Percentiles rank a stretch among this genome's conserved stretches.
phyloP scores from a whole-genome alignment of 2,329 filamentous ascomycete genomes.

The Calycina herbarum region DNA sequence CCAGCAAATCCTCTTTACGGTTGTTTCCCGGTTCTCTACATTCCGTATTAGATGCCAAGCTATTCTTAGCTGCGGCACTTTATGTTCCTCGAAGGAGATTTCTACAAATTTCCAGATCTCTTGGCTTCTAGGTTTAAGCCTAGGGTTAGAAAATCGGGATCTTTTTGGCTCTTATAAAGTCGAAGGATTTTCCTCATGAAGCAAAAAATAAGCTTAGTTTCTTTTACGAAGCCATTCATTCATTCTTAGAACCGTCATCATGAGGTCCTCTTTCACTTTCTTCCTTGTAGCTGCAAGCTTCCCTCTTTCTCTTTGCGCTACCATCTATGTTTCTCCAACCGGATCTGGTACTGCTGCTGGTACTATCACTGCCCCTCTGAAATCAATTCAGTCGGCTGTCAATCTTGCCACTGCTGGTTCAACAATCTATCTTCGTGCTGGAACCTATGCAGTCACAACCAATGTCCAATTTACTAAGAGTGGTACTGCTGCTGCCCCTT shows the following conservation, averaged over 20 bases:
- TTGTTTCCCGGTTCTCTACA: background rate
- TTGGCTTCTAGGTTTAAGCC: background rate
- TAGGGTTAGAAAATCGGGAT: background rate
- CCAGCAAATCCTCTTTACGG: background rate
- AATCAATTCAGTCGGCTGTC: constrained; percentile 49
- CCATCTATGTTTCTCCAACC: constrained; percentile 46
- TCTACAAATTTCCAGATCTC: background rate
- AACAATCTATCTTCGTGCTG: constrained; percentile 46
- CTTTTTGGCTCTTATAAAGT: background rate
- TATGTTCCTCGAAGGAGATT: constrained; percentile 6
- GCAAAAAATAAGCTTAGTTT: background rate
- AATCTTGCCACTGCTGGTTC: constrained; percentile 48
- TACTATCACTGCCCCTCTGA: constrained; percentile 43
- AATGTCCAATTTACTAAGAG: constrained; percentile 50
- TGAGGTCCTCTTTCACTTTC: background rate
- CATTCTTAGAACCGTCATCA: background rate
- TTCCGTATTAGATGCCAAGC: background rate
- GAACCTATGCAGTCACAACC: constrained; percentile 46
- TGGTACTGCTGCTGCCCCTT: constrained; percentile 43
- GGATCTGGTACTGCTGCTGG: constrained; percentile 43
- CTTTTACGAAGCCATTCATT: background rate
- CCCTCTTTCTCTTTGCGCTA: constrained; percentile 11
- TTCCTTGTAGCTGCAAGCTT: background rate
- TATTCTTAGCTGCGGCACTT: background rate
- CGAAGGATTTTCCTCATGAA: background rate